These are phyloP conservation scores for Exophiala sideris DNA, from an alignment of 2,329 filamentous ascomycete species.

Conservation along the genomic window DNA sequence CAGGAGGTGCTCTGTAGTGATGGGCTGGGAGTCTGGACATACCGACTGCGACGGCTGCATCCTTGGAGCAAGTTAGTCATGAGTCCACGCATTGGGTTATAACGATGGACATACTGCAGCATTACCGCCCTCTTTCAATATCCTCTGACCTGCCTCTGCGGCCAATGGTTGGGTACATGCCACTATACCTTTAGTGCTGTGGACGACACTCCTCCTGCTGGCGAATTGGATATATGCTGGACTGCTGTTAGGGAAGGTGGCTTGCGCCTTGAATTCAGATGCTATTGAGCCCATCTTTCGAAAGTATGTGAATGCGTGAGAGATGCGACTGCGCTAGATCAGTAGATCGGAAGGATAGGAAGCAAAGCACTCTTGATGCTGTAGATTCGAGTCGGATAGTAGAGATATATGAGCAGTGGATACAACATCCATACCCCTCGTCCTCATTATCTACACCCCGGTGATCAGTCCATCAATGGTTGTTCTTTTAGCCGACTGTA, in stretches of 20 bases:
- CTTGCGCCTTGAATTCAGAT: conserved; percentile 33
- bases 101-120: conserved; percentile 66
- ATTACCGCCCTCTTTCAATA: conserved; percentile 87
- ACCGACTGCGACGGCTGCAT: conserved; percentile 93
- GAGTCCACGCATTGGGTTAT: conserved; percentile 1
- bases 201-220: conserved; percentile 84
- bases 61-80: conserved; percentile 48
- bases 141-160: conserved; percentile 77
- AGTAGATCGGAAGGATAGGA: background rate
- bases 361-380: background rate
- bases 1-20: conserved; percentile 1
- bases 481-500: too few relatives aligned
- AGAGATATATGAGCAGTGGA: background rate
- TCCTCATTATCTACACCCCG: too few relatives aligned
- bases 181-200: conserved; percentile 89
- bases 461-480: too few relatives aligned
- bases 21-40: conserved; percentile 32
- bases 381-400: background rate
- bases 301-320: background rate
- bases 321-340: background rate
- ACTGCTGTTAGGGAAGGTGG: conserved; percentile 50
- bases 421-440: background rate
- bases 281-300: conserved; percentile 18
- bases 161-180: conserved; percentile 87
- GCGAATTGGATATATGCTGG: conserved; percentile 58